These are phyloP conservation scores for Amphicarpaea edgeworthii DNA, from an alignment of 306 rosid species.

Conservation along the genomic window DNA sequence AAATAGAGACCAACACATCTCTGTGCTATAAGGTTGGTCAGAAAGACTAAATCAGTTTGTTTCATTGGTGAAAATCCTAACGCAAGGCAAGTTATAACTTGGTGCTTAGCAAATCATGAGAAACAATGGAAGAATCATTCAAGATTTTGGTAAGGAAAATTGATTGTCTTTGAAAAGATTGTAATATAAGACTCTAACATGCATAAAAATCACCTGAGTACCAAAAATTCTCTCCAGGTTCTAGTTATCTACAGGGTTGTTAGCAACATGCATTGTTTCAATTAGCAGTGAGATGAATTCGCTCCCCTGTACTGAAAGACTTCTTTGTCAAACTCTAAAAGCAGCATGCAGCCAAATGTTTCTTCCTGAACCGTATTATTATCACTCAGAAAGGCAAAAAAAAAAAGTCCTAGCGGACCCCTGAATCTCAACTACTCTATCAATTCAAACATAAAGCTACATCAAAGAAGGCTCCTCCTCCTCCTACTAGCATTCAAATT, in stretches of 20 bases:
- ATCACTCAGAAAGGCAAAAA: slow-evolving; percentile 14
- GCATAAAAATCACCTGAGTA: slow-evolving; percentile 2
- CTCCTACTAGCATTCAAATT: neutral
- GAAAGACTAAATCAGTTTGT: neutral
- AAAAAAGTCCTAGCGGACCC: slow-evolving; percentile 14
- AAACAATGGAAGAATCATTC: slow-evolving; percentile 18
- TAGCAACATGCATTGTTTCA: slow-evolving; percentile 3
- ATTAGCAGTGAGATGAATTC: neutral
- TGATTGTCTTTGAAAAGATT: neutral
- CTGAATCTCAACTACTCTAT: neutral
- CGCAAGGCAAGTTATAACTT: neutral
- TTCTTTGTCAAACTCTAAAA: slow-evolving; percentile 21
- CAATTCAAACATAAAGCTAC: slow-evolving; percentile 26
- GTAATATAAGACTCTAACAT: neutral
- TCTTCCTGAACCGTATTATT: slow-evolving; percentile 7
- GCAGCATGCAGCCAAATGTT: slow-evolving; percentile 18
- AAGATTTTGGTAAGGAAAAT: neutral
- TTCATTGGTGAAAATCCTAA: neutral
- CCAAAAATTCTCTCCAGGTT: neutral
- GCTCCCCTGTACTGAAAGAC: slow-evolving; percentile 5
- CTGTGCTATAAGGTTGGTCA: neutral
- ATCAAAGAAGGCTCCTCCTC: neutral
- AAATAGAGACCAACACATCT: neutral
- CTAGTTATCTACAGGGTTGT: slow-evolving; percentile 9
- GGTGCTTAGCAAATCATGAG: slow-evolving; percentile 15